phyloP scores from a whole-genome alignment of 306 rosid species.

The Rosa rugosa region DNA sequence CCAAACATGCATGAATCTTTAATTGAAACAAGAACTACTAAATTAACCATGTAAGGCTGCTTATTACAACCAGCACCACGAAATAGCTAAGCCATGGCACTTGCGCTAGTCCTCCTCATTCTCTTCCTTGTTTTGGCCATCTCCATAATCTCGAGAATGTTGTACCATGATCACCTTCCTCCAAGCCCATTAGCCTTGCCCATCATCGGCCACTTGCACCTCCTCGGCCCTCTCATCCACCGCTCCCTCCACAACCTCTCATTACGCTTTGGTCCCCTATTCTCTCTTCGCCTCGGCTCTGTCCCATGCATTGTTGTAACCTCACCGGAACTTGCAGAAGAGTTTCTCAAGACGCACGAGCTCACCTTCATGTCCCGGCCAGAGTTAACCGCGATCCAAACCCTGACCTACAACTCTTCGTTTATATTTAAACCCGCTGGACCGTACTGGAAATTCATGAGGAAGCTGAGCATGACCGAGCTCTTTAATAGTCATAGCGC shows the following conservation, averaged over 20 bases:
- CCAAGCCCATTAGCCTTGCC: slow-evolving; percentile 37
- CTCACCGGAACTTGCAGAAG: slow-evolving; percentile 34
- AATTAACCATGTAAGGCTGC: too few species aligned
- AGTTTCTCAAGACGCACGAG: slow-evolving; percentile 44
- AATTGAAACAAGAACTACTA: too few species aligned
- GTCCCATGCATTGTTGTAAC: slow-evolving; percentile 21
- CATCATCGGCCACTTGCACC: slow-evolving; percentile 17
- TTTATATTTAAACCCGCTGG: slow-evolving; percentile 39
- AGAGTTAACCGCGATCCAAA: slow-evolving; percentile 19
- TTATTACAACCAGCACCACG: too few species aligned
- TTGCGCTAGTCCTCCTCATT: background rate
- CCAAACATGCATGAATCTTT: too few species aligned
- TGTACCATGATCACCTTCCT: slow-evolving; percentile 23
- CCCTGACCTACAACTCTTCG: slow-evolving; percentile 32
- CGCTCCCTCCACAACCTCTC: slow-evolving; percentile 32
- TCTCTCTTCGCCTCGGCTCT: slow-evolving; percentile 36
- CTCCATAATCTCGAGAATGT: background rate
- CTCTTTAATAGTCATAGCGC: slow-evolving; percentile 31
- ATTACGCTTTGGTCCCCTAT: slow-evolving; percentile 31
- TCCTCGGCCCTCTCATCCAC: slow-evolving; percentile 34
- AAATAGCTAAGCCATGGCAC: background rate
- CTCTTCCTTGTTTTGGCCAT: background rate
- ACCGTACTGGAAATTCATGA: slow-evolving; percentile 46
- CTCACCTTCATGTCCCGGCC: slow-evolving; percentile 19
- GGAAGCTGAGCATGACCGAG: slow-evolving; percentile 36